These are phyloP conservation scores for Tulasnella sp. DNA, from an alignment of 768 basidiomycete species.

Conservation along the genomic window DNA sequence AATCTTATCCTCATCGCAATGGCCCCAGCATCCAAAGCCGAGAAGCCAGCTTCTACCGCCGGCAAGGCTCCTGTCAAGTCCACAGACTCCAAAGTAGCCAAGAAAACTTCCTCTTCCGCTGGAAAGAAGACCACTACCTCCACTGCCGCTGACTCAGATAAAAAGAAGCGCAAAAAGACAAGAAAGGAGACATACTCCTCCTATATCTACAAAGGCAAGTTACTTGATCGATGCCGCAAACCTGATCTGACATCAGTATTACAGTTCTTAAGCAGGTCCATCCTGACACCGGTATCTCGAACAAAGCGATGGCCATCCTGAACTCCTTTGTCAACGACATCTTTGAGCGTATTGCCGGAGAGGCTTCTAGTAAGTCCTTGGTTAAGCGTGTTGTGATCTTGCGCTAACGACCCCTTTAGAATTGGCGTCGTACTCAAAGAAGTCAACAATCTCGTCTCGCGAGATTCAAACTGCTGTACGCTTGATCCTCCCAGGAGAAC, in stretches of 20 bases:
- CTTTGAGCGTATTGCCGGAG: conserved; percentile 83
- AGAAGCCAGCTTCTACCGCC: conserved; percentile 69
- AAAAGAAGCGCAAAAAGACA: conserved; percentile 66
- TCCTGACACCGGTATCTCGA: conserved; percentile 98
- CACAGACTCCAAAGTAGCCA: conserved; percentile 50
- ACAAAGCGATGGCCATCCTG: conserved; percentile 95
- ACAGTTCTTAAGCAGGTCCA: conserved; percentile 92
- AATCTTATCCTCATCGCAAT: conserved; percentile 10
- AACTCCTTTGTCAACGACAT: conserved; percentile 96
- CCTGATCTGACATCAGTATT: conserved; percentile 5
- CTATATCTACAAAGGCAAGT: conserved; percentile 76
- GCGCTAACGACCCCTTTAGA: conserved; percentile 43
- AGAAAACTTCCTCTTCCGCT: conserved; percentile 38
- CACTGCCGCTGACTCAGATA: conserved; percentile 60
- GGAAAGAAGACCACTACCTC: conserved; percentile 40
- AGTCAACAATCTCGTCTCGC: conserved; percentile 95
- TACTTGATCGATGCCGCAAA: neutral
- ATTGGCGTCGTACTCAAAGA: conserved; percentile 95
- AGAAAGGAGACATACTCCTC: conserved; percentile 90
- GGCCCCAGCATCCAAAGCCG: conserved; percentile 16
- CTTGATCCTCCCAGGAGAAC: conserved; percentile 90
- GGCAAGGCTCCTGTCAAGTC: conserved; percentile 68
- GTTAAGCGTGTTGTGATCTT: neutral
- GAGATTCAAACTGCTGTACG: conserved; percentile 97
- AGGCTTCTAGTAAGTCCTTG: conserved; percentile 62